Evolutionary conservation across 805 yeast species (phyloP).

Genomic region (Saccharomycopsis sp.): DNA sequence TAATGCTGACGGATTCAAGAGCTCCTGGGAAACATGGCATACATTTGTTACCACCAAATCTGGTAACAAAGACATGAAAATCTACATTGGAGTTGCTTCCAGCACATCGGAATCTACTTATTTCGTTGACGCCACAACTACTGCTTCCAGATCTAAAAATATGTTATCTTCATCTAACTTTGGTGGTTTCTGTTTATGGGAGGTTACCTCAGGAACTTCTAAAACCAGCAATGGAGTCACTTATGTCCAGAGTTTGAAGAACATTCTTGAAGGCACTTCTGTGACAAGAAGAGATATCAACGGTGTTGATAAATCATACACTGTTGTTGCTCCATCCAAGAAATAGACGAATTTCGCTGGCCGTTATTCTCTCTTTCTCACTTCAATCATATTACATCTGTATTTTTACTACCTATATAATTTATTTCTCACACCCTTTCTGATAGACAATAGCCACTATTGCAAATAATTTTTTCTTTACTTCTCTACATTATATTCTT

Average conservation of each 20-base stretch:
- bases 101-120: slow-evolving; percentile 49
- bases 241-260: slow-evolving; percentile 13
- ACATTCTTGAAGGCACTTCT: slow-evolving; percentile 9
- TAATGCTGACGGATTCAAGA: slow-evolving; percentile 36
- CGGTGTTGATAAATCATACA: background rate
- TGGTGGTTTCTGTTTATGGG: slow-evolving; percentile 20
- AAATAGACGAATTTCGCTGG: background rate
- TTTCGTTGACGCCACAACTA: slow-evolving; percentile 31
- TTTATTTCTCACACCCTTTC: background rate
- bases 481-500: background rate
- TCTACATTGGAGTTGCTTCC: slow-evolving; percentile 60
- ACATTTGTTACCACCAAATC: slow-evolving; percentile 33
- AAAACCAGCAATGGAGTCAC: slow-evolving; percentile 8
- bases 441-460: background rate
- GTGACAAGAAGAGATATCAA: background rate
- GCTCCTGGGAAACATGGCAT: slow-evolving; percentile 40
- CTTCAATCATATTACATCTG: background rate
- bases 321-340: background rate
- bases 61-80: slow-evolving; percentile 42
- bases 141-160: slow-evolving; percentile 1
- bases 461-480: background rate
- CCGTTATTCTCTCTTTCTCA: background rate
- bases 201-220: slow-evolving; percentile 10
- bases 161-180: background rate
- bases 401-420: background rate